Evolutionary conservation across 306 rosid species (phyloP), one percentile per base, ranked within the genome.

Genomic region (Rosa rugosa): DNA sequence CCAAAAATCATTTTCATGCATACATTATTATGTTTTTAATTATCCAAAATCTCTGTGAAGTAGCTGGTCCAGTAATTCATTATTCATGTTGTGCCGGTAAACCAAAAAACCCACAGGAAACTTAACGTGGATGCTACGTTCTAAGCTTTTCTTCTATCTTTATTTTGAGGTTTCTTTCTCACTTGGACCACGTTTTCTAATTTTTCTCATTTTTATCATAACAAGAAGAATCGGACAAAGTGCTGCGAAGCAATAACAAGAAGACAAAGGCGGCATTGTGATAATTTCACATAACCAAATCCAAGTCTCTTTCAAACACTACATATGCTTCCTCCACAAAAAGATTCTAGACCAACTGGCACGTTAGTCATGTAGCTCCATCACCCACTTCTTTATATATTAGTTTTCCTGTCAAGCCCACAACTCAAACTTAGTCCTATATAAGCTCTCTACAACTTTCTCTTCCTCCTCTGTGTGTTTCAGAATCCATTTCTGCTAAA

Each of bases 251-350:
- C 62, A 53, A 6, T 46, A 41, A 53, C 45, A 72, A 46, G 8
- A 22, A 60, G 79, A 46, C 16, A 11, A 69, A 31, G 78, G 82
- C 51, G 78, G 86, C 86, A 49, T 78, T 66, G 41, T 62, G 60
- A 46, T 23, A 75, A 5, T 31, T 4, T 64, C 20, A 79, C 75
- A 50, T 20, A 8, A 31, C 73, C 81, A 66, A 78, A 72, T 38
- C 51, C 20, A 11, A 34, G 85, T 74, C 82, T 36, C 80, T 89
- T 85, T 85, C 89, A 41, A 59, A 23, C 63, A 18, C 44, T 27
- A 44, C 31, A 60, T 5, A 4, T 59, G 13, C 67, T 73, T 73
- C 14, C 0, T 71, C 22, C 25, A 67, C 27, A n/a, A 42, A 41
- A 69, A 69, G 34, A 69, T 69, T 69, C 73, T 69, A 69, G 18